Percentiles rank a stretch among this genome's conserved stretches.
These are phyloP conservation scores for Chloranthus sessilifolius DNA, from an alignment of 164 flowering plant species.

Conservation along the genomic window DNA sequence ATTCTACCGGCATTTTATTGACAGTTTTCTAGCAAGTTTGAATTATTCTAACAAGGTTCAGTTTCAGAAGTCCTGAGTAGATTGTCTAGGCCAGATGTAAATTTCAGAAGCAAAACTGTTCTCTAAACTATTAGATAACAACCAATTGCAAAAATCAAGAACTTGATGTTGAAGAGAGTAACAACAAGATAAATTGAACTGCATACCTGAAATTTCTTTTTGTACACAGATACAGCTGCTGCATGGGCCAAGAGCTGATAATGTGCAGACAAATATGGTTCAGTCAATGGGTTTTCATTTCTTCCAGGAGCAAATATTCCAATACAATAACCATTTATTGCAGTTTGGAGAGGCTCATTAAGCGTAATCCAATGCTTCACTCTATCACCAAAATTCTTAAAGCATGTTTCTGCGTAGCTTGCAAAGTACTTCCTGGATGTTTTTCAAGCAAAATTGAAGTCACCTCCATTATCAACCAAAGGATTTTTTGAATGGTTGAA, in stretches of 20 bases:
- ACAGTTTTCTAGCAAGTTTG: background rate
- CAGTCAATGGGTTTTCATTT: constrained; percentile 43
- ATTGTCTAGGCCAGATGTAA: background rate
- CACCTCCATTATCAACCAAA: background rate
- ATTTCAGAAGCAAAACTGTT: background rate
- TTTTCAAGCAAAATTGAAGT: constrained; percentile 9
- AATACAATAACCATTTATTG: constrained; percentile 64
- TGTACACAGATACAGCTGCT: constrained; percentile 64
- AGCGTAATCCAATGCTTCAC: constrained; percentile 87
- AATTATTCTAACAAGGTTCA: background rate
- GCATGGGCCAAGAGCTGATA: constrained; percentile 89
- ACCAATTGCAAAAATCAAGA: background rate
- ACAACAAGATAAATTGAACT: background rate
- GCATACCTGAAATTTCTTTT: constrained; percentile 65
- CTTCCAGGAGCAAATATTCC: constrained; percentile 93
- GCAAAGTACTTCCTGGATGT: constrained; percentile 68
- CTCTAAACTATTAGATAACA: background rate
- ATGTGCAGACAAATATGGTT: constrained; percentile 80
- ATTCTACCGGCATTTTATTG: too few species aligned
- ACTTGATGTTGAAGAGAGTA: background rate
- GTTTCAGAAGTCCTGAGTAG: constrained; percentile 5
- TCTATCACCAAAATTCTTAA: constrained; percentile 83
- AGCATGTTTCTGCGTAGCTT: constrained; percentile 86
- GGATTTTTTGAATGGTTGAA: background rate
- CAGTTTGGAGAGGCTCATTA: constrained; percentile 88